Base-by-base conservation (phyloP, 352 stramenopile genomes). In the Phytophthora syringae region DNA sequence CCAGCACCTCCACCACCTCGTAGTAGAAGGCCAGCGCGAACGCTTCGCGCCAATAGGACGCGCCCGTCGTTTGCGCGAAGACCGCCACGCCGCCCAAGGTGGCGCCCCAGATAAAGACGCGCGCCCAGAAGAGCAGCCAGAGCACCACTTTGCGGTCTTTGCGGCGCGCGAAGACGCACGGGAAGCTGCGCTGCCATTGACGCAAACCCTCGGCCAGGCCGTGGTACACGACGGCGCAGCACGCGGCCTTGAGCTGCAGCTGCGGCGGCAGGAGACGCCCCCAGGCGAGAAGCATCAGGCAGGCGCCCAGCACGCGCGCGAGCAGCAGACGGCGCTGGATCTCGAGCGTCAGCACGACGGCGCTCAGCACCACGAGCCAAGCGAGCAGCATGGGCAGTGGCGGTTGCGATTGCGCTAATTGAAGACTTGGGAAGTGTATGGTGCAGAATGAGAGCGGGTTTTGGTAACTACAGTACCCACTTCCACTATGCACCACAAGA, bases 81-180 rank as follows among this genome's bases (percentile, higher is more conserved):
- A 66, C 37, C 1, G 65, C 45, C 4, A 67, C 52, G 3, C 73
- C 74, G 37, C 72, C 77, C 34, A 90, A 51, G 2, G 80, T 77
- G 3, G 80, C 67, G 12, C 75, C 79, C 80, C 80, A 89, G n/a
- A 84, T 72, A 62, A 89, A 86, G 36, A 92, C 76, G 9, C 80
- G 79, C 44, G 80, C 68, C 75, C 78, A 86, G 52, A 89, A 86
- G 0, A 88, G 57, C 51, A 81, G 54, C 70, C 67, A 85, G 5
- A 82, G 63, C 56, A 82, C 75, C 24, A 86, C 52, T 56, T 72
- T 70, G 16, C 55, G 71, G 47, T 82, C 66, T 21, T 70, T 76
- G 0, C 48, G 45, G 15, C 43, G 60, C 43, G 77, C 64, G 48
- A 77, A 72, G 13, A 82, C 60, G 25, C 60, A 68, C 12, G 78